A percentile compares a stretch with the other conserved stretches of the same genome.
phyloP scores from a whole-genome alignment of 306 rosid genomes.

The Ochetophila trinervis region DNA sequence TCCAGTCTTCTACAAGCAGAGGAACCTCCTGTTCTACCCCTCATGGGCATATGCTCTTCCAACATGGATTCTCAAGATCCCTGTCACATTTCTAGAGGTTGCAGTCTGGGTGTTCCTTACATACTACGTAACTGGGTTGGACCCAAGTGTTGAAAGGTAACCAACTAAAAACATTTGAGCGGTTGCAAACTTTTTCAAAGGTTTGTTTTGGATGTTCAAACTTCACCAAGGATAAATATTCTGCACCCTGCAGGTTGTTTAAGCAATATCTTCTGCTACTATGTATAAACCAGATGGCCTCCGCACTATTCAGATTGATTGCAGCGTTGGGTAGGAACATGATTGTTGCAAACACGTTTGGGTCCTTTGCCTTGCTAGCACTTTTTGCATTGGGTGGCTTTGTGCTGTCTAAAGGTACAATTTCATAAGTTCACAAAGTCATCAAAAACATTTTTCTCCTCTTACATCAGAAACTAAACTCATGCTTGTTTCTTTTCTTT shows the following conservation, averaged over 20 bases:
- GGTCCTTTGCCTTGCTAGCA: slow-evolving; percentile 47
- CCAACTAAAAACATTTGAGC: neutral
- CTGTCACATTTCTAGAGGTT: slow-evolving; percentile 33
- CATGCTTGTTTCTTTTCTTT: slow-evolving; percentile 7
- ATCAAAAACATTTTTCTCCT: neutral
- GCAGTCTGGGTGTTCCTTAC: slow-evolving; percentile 31
- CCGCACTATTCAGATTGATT: slow-evolving; percentile 50
- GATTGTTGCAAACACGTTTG: slow-evolving; percentile 62
- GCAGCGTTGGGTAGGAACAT: slow-evolving; percentile 52
- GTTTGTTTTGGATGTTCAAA: neutral
- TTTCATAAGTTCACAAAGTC: neutral
- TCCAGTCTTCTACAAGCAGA: slow-evolving; percentile 45
- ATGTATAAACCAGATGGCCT: slow-evolving; percentile 58
- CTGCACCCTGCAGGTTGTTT: slow-evolving; percentile 52
- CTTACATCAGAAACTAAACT: neutral
- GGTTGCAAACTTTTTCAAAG: neutral
- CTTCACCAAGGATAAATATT: neutral
- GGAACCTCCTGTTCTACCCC: slow-evolving; percentile 38
- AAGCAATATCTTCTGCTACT: slow-evolving; percentile 51
- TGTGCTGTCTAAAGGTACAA: slow-evolving; percentile 60
- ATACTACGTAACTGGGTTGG: slow-evolving; percentile 61
- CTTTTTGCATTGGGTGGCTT: slow-evolving; percentile 58
- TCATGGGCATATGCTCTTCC: slow-evolving; percentile 43
- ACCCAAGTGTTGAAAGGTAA: slow-evolving; percentile 67
- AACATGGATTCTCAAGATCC: slow-evolving; percentile 31